Conservation (phyloP, 192 early-diverging fungal species). For the Coemansia erecta region DNA sequence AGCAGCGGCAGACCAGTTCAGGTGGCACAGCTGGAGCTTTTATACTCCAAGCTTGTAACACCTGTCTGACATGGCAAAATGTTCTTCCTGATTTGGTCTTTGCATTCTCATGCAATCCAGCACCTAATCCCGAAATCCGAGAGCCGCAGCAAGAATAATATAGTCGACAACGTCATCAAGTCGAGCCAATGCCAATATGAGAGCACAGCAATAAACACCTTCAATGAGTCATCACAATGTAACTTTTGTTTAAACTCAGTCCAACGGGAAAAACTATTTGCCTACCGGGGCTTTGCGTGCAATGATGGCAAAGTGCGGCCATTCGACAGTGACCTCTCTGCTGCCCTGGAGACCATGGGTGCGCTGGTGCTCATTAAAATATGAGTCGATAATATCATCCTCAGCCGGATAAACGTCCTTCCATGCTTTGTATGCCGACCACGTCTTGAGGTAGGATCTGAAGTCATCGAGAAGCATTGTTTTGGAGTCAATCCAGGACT, state of each 20-base stretch:
- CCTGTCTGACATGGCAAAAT: too few species aligned
- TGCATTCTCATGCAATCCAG: too few species aligned
- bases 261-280: background rate
- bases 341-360: constrained; percentile 3
- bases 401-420: constrained; percentile 12
- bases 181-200: too few species aligned
- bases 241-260: background rate
- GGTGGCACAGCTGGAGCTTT: too few species aligned
- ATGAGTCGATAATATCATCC: constrained; percentile 12
- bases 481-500: constrained; percentile 19
- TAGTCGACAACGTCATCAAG: too few species aligned
- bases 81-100: too few species aligned
- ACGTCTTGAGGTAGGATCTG: constrained; percentile 26
- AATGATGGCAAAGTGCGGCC: constrained; percentile 37
- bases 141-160: too few species aligned
- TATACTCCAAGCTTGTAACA: too few species aligned
- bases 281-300: constrained; percentile 11
- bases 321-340: constrained; percentile 10
- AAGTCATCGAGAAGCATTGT: constrained; percentile 15
- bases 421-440: constrained; percentile 39
- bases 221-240: too few species aligned
- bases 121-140: too few species aligned
- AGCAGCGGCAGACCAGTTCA: too few species aligned
- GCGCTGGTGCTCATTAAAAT: constrained; percentile 17
- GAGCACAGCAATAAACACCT: too few species aligned